Conservation (phyloP, 768 basidiomycete genomes). For the Lentinula sp. region DNA sequence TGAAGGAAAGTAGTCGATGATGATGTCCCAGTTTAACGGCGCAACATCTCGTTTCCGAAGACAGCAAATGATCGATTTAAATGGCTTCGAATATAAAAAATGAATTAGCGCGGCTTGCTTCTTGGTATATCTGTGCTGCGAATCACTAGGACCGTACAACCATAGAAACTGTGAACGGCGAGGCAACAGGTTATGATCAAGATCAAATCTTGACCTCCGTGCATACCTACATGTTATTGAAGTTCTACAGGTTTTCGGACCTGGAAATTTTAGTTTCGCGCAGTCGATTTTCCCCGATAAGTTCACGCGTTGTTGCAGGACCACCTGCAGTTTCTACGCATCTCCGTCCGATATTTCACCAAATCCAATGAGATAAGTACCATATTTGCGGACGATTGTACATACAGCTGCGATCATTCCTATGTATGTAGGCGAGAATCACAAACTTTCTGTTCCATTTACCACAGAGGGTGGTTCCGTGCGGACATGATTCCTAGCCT, state of each 20-base stretch:
- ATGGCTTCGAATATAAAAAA: neutral
- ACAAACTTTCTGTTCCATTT: conserved; percentile 2
- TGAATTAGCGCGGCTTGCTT: conserved; percentile 2
- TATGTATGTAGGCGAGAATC: neutral
- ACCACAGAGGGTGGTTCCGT: neutral
- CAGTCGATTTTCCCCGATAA: neutral
- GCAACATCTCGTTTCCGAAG: neutral
- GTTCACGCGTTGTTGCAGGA: too few relatives aligned
- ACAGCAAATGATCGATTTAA: conserved; percentile 3
- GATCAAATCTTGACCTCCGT: neutral
- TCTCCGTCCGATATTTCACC: neutral
- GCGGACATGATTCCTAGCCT: neutral
- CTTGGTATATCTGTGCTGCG: neutral
- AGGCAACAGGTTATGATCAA: neutral
- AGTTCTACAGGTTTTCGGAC: neutral
- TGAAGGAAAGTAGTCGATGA: neutral
- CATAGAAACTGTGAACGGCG: neutral
- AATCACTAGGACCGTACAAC: neutral
- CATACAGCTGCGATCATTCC: neutral
- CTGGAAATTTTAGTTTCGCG: neutral
- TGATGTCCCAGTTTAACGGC: neutral
- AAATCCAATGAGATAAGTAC: neutral
- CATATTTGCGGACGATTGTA: neutral
- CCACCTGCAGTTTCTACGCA: too few relatives aligned
- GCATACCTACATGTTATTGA: neutral